Evolutionary conservation across 78 protist genomes (phyloP).

Genomic region (Mantamonas sphyraenae): DNA sequence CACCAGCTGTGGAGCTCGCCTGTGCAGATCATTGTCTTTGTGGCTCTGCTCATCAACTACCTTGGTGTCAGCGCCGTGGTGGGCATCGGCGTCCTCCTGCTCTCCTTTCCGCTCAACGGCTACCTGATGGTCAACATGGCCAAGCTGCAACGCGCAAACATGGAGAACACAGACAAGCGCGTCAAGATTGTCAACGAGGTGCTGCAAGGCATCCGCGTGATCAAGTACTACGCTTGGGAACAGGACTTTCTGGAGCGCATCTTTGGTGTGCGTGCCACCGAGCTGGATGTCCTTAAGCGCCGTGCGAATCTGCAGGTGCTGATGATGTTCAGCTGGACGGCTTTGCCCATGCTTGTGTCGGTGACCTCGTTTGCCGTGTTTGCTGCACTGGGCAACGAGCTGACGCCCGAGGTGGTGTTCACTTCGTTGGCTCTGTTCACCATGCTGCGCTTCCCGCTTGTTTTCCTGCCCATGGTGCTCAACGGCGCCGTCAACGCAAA

Average conservation of each 20-base stretch:
- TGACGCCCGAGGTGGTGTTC: conserved; percentile 72
- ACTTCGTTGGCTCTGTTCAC: conserved; percentile 70
- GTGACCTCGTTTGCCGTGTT: conserved; percentile 16
- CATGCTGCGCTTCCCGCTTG: conserved; percentile 80
- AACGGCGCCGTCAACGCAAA: no score
- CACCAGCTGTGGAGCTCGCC: background rate
- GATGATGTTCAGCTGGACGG: no score
- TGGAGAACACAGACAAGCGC: conserved; percentile 4
- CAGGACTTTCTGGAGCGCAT: conserved; percentile 3
- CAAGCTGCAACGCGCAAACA: background rate
- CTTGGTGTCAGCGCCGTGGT: conserved; percentile 45
- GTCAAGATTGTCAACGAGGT: conserved; percentile 26
- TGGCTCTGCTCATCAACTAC: conserved; percentile 11
- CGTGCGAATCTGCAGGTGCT: background rate
- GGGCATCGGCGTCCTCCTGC: conserved; percentile 45
- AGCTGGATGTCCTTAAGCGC: background rate
- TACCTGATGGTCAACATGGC: background rate
- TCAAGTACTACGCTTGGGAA: conserved; percentile 84
- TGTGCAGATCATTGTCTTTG: background rate
- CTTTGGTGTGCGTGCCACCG: conserved; percentile 7
- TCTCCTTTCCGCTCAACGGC: conserved; percentile 45
- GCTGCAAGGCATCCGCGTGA: conserved; percentile 35
- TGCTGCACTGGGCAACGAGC: conserved; percentile 11
- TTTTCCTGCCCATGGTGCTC: no score
- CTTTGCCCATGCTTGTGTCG: conserved; percentile 22